Conservation (phyloP, 2,329 filamentous ascomycete species). For the Botrytis paeoniae region DNA sequence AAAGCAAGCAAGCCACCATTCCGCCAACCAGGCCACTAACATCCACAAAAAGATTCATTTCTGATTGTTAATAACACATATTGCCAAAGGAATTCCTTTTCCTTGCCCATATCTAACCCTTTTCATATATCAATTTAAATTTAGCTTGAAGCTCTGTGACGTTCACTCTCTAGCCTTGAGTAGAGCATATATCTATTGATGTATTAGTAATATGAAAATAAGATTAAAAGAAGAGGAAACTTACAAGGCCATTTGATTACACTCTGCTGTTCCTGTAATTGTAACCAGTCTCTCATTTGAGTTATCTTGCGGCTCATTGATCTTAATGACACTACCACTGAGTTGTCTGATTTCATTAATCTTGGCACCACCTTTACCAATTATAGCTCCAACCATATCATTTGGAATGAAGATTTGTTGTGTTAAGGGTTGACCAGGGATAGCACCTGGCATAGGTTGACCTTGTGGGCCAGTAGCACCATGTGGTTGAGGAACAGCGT, state of each 20-base stretch:
- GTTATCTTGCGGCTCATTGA: constrained; percentile 98
- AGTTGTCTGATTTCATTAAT: constrained; percentile 99
- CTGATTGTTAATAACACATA: constrained; percentile 1
- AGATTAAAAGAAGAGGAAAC: not conserved
- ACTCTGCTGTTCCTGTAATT: constrained; percentile 97
- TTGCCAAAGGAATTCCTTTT: not conserved
- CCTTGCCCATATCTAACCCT: not conserved
- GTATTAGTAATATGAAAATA: not conserved
- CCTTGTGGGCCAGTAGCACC: constrained; percentile 65
- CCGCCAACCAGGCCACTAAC: constrained; percentile 1
- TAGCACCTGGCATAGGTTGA: constrained; percentile 70
- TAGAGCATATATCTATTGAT: constrained; percentile 69
- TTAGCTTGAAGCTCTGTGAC: constrained; percentile 36
- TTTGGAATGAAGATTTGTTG: constrained; percentile 96
- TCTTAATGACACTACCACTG: constrained; percentile 98
- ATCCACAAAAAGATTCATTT: constrained; percentile 2
- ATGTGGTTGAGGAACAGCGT: constrained; percentile 62
- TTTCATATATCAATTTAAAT: constrained; percentile 1
- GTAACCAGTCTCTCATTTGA: constrained; percentile 97
- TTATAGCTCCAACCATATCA: constrained; percentile 79
- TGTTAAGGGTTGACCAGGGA: constrained; percentile 66
- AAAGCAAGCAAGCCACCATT: not conserved
- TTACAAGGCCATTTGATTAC: constrained; percentile 99
- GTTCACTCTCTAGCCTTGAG: constrained; percentile 74
- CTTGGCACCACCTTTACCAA: constrained; percentile 73